phyloP scores from a whole-genome alignment of 768 basidiomycete species.

The Galerina sulciceps region DNA sequence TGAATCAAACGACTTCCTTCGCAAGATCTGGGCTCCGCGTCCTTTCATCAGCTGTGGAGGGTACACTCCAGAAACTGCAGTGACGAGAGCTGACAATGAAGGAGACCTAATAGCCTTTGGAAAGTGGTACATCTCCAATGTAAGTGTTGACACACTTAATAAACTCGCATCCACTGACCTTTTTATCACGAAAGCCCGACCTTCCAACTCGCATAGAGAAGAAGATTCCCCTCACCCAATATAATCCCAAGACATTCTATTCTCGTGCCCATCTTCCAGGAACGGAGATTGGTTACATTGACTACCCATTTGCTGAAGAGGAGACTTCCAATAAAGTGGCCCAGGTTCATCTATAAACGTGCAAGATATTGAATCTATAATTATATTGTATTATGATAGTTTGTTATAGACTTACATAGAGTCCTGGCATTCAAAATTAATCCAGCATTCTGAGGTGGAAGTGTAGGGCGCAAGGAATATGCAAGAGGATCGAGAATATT shows the following conservation, averaged over 20 bases:
- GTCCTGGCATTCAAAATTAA: too few relatives aligned
- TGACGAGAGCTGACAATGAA: constrained; percentile 38
- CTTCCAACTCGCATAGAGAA: constrained; percentile 39
- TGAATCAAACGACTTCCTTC: constrained; percentile 47
- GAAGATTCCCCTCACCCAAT: constrained; percentile 34
- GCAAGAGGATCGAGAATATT: too few relatives aligned
- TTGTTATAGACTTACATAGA: too few relatives aligned
- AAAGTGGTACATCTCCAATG: constrained; percentile 35
- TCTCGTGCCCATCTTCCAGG: constrained; percentile 23
- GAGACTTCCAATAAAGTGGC: not conserved
- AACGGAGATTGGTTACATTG: constrained; percentile 32
- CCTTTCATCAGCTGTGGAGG: constrained; percentile 47
- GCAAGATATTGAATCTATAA: too few relatives aligned
- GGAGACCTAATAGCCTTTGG: constrained; percentile 37
- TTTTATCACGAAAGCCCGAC: constrained; percentile 41
- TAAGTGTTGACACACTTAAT: constrained; percentile 19
- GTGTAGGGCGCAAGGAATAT: too few relatives aligned
- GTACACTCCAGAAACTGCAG: constrained; percentile 42
- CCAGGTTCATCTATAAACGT: not conserved
- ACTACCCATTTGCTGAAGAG: constrained; percentile 29
- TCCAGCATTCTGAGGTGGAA: too few relatives aligned
- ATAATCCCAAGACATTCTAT: constrained; percentile 45
- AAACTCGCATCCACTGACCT: not conserved
- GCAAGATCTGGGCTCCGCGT: constrained; percentile 48
- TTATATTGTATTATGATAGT: too few relatives aligned